phyloP scores from a whole-genome alignment of 2,329 filamentous ascomycete species.

The Metarhizium anisopliae region DNA sequence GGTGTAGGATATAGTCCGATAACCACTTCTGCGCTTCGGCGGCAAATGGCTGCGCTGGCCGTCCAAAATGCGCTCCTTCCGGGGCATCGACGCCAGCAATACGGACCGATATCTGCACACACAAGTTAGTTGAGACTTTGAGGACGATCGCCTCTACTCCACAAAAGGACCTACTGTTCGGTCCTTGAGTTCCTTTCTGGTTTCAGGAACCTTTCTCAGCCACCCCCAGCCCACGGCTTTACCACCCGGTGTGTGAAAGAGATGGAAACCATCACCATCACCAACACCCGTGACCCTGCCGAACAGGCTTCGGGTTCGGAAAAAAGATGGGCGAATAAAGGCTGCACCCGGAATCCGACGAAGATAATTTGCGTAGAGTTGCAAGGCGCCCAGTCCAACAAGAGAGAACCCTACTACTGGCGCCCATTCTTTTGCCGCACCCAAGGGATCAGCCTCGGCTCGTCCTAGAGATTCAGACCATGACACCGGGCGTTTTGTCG shows the following conservation, averaged over 20 bases:
- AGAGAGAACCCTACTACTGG: conserved; percentile 29
- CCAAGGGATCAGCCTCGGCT: conserved; percentile 18
- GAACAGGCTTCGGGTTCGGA: conserved; percentile 67
- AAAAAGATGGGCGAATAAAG: conserved; percentile 66
- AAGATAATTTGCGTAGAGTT: conserved; percentile 66
- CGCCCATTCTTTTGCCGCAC: conserved; percentile 29
- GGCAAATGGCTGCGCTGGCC: conserved; percentile 74
- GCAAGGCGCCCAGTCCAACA: conserved; percentile 27
- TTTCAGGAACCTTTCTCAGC: conserved; percentile 65
- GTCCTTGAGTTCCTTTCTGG: conserved; percentile 59
- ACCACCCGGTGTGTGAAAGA: conserved; percentile 94
- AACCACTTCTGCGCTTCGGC: conserved; percentile 78
- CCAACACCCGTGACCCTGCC: conserved; percentile 89
- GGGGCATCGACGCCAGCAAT: conserved; percentile 91
- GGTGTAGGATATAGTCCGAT: conserved; percentile 59
- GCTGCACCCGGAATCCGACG: conserved; percentile 73
- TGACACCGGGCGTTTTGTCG: conserved; percentile 19
- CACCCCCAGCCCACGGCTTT: conserved; percentile 85
- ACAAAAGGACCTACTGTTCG: conserved; percentile 55
- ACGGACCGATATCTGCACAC: conserved; percentile 67
- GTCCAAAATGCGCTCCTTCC: conserved; percentile 86
- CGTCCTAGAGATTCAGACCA: conserved; percentile 30
- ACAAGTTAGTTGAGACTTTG: not conserved
- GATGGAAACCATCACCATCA: conserved; percentile 90
- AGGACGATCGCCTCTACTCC: not conserved